Evolutionary conservation across 306 rosid genomes (phyloP).

Genomic region (Cucumis cinereus): DNA sequence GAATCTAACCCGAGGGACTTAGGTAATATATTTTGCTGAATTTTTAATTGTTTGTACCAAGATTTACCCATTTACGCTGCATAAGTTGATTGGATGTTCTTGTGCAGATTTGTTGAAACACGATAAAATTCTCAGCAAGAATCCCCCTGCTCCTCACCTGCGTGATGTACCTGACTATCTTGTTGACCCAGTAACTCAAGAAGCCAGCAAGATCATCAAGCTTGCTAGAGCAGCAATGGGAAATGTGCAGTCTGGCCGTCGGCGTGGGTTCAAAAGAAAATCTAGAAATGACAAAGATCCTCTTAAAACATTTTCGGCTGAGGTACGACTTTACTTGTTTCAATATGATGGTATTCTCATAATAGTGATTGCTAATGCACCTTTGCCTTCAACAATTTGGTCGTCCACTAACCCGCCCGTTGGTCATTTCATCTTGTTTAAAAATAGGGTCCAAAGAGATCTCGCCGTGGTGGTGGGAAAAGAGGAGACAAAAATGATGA

Average conservation of each 20-base stretch:
- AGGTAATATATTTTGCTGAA: constrained; percentile 35
- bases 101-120: constrained; percentile 80
- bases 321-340: constrained; percentile 18
- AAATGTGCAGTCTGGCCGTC: constrained; percentile 21
- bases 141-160: constrained; percentile 68
- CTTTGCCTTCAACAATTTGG: not conserved
- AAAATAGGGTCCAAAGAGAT: constrained; percentile 36
- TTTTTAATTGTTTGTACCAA: not conserved
- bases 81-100: constrained; percentile 1
- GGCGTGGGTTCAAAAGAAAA: constrained; percentile 33
- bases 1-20: constrained; percentile 63
- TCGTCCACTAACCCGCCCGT: not conserved
- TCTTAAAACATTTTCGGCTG: constrained; percentile 37
- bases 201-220: constrained; percentile 62
- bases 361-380: not conserved
- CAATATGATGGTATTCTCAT: not conserved
- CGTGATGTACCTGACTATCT: constrained; percentile 79
- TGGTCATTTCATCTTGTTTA: not conserved
- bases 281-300: constrained; percentile 41
- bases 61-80: not conserved
- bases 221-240: constrained; percentile 72
- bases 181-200: constrained; percentile 58
- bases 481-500: constrained; percentile 21
- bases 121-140: constrained; percentile 87
- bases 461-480: constrained; percentile 18